Evolutionary conservation across 1,139 yeast genomes (phyloP).

Genomic region (Dujonia santamariae): DNA sequence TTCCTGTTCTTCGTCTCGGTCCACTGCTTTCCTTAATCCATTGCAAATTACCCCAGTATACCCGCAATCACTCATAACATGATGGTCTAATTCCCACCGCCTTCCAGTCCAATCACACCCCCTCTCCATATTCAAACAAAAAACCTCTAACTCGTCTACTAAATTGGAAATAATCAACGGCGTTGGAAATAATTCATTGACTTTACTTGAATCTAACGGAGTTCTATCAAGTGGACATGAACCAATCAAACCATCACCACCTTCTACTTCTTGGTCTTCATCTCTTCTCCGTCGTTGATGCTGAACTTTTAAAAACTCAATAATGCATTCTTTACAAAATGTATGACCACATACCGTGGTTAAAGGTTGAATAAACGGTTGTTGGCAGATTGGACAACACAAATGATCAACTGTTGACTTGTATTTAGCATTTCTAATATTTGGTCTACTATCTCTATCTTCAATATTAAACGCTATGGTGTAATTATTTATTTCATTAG

Average conservation of each 20-base stretch:
- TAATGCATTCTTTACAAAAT: conserved; percentile 51
- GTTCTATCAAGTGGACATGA: conserved; percentile 67
- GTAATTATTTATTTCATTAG: conserved; percentile 10
- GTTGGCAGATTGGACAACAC: conserved; percentile 57
- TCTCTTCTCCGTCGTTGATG: conserved; percentile 6
- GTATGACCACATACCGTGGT: conserved; percentile 63
- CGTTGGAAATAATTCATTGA: conserved; percentile 54
- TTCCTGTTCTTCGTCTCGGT: conserved; percentile 2
- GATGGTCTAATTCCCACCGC: conserved; percentile 59
- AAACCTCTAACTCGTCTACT: conserved; percentile 58
- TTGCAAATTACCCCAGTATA: conserved; percentile 49
- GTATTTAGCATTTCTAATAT: conserved; percentile 32
- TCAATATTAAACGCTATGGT: conserved; percentile 19
- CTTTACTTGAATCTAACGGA: conserved; percentile 33
- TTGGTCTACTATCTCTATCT: conserved; percentile 22
- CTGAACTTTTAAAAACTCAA: conserved; percentile 42
- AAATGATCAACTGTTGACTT: conserved; percentile 48
- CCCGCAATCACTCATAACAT: conserved; percentile 48
- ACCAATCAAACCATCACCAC: conserved; percentile 22
- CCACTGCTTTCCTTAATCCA: conserved; percentile 17
- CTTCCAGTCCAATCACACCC: conserved; percentile 62
- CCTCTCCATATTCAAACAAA: conserved; percentile 48
- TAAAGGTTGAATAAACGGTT: conserved; percentile 52
- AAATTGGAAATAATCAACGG: conserved; percentile 61
- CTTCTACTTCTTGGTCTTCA: conserved; percentile 1